phyloP scores from a whole-genome alignment of 2,329 filamentous ascomycete species.

The Cyphellophora europaea region DNA sequence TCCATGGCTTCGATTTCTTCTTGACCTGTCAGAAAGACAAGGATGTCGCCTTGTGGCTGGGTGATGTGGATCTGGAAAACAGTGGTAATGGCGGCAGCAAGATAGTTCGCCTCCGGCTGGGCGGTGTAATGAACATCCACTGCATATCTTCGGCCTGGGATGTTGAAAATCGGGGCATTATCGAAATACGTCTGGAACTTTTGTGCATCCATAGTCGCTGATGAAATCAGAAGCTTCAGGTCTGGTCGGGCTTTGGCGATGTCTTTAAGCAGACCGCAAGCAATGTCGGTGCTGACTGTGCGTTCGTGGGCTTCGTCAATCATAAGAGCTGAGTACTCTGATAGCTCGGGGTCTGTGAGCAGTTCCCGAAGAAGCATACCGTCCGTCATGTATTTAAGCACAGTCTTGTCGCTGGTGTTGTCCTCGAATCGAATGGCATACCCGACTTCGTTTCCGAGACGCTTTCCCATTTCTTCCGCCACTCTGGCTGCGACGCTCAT shows the following conservation, averaged over 20 bases:
- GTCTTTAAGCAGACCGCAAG: conserved; percentile 82
- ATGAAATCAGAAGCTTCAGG: conserved; percentile 82
- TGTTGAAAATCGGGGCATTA: conserved; percentile 86
- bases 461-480: conserved; percentile 84
- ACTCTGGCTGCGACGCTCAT: conserved; percentile 98
- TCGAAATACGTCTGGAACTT: conserved; percentile 91
- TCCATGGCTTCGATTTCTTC: conserved; percentile 91
- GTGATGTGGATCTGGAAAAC: conserved; percentile 92
- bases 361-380: conserved; percentile 89
- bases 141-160: conserved; percentile 78
- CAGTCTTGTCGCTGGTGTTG: conserved; percentile 79
- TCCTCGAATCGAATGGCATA: conserved; percentile 95
- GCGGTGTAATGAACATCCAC: conserved; percentile 88
- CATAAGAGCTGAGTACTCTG: conserved; percentile 79
- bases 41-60: conserved; percentile 75
- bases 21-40: conserved; percentile 91
- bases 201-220: conserved; percentile 86
- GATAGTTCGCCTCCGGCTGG: conserved; percentile 86
- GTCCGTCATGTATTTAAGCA: conserved; percentile 94
- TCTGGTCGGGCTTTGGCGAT: conserved; percentile 74
- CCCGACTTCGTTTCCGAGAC: conserved; percentile 84
- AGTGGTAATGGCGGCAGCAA: conserved; percentile 83
- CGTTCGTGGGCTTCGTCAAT: conserved; percentile 97
- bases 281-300: conserved; percentile 81
- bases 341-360: conserved; percentile 76